These are phyloP conservation scores for Centaurea solstitialis DNA, from an alignment of 129 eudicot species.

Conservation along the genomic window DNA sequence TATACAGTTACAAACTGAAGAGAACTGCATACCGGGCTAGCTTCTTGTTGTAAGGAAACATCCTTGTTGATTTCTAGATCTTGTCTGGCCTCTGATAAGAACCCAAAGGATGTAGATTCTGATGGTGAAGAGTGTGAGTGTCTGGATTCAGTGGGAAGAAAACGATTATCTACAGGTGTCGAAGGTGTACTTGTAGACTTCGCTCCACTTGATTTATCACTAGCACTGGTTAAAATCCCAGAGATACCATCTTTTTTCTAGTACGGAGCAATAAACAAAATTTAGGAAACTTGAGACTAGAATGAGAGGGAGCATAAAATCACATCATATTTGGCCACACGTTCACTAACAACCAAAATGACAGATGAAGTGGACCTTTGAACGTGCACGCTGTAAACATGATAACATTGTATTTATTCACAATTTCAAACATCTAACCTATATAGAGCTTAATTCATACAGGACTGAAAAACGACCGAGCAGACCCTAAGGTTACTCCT, in stretches of 20 bases:
- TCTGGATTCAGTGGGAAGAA: slow-evolving; percentile 60
- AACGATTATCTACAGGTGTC: slow-evolving; percentile 61
- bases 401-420: neutral
- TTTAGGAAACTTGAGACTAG: neutral
- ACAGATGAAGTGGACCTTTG: neutral
- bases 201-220: slow-evolving; percentile 84
- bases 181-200: slow-evolving; percentile 73
- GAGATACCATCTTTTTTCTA: slow-evolving; percentile 73
- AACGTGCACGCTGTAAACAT: neutral
- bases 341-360: neutral
- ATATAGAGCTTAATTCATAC: neutral
- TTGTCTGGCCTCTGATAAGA: slow-evolving; percentile 46
- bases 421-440: neutral
- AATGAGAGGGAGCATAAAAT: neutral
- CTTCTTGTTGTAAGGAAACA: slow-evolving; percentile 57
- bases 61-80: slow-evolving; percentile 56
- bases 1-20: neutral
- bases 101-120: slow-evolving; percentile 56
- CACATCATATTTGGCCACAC: neutral
- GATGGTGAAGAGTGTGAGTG: slow-evolving; percentile 53
- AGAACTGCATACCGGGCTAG: slow-evolving; percentile 58
- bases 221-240: slow-evolving; percentile 53
- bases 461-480: no score
- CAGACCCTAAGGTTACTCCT: neutral
- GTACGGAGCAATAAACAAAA: slow-evolving; percentile 5